These are phyloP conservation scores for Suhomyces ambrosiae DNA, from an alignment of 1,139 yeast species.

Conservation along the genomic window DNA sequence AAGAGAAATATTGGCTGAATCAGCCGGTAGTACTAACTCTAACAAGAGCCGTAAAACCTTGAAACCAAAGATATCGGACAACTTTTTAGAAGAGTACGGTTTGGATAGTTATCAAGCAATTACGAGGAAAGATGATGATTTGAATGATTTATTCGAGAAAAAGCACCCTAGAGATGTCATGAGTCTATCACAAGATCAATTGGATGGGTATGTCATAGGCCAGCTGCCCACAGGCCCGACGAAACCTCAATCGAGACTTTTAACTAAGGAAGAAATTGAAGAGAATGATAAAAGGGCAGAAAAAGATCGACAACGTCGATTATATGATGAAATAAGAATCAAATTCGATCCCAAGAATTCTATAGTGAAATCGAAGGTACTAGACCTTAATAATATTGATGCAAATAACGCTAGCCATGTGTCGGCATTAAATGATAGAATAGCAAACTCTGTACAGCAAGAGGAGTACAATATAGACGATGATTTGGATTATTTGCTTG, in stretches of 20 bases:
- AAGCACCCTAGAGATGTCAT: constrained; percentile 26
- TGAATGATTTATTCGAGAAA: constrained; percentile 29
- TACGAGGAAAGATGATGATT: constrained; percentile 29
- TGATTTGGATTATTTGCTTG: constrained; percentile 22
- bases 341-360: constrained; percentile 25
- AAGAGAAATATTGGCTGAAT: constrained; percentile 10
- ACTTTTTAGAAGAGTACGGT: constrained; percentile 46
- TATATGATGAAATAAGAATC: constrained; percentile 33
- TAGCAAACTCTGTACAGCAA: constrained; percentile 16
- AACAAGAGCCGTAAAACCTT: constrained; percentile 36
- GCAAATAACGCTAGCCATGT: constrained; percentile 28
- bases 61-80: constrained; percentile 32
- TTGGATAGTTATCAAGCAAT: constrained; percentile 34
- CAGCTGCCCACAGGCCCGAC: constrained; percentile 17
- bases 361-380: constrained; percentile 23
- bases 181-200: constrained; percentile 23
- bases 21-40: constrained; percentile 19
- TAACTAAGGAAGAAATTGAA: constrained; percentile 32
- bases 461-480: constrained; percentile 18
- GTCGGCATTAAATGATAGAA: constrained; percentile 28
- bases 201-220: constrained; percentile 44
- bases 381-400: constrained; percentile 43
- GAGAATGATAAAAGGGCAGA: constrained; percentile 28
- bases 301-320: constrained; percentile 29
- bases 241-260: constrained; percentile 16